Conservation (phyloP, 2,329 filamentous ascomycete species). For the Fusarium sp. region DNA sequence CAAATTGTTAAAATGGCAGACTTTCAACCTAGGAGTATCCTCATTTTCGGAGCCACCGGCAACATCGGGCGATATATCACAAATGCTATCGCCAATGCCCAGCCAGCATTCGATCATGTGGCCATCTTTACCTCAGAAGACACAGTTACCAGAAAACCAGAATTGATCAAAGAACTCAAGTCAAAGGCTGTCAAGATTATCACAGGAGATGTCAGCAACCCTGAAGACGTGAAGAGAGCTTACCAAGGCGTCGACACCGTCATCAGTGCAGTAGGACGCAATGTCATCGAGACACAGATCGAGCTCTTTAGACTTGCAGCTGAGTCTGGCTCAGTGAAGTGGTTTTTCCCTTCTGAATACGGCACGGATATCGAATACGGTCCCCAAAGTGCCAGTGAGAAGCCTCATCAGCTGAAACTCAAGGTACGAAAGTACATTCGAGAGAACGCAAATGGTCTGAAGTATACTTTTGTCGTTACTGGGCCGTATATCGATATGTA, state of each 20-base stretch:
- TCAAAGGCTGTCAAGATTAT: constrained; percentile 42
- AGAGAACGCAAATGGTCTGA: constrained; percentile 63
- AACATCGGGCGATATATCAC: constrained; percentile 57
- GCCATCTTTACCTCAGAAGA: constrained; percentile 50
- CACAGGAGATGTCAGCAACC: constrained; percentile 53
- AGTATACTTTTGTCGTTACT: constrained; percentile 76
- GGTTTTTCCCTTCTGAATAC: constrained; percentile 77
- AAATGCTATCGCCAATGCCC: constrained; percentile 50
- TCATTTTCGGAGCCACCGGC: constrained; percentile 56
- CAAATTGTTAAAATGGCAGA: constrained; percentile 25
- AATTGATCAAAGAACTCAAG: constrained; percentile 36
- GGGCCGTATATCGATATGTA: constrained; percentile 76
- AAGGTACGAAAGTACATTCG: constrained; percentile 72
- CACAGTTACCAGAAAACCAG: constrained; percentile 34
- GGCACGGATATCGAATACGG: constrained; percentile 74
- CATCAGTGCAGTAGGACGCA: constrained; percentile 72
- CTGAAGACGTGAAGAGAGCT: constrained; percentile 64
- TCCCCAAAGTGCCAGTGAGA: constrained; percentile 67
- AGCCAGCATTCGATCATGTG: constrained; percentile 50
- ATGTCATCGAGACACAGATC: constrained; percentile 70
- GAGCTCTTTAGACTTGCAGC: constrained; percentile 71
- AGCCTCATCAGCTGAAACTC: constrained; percentile 77
- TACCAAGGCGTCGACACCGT: constrained; percentile 73
- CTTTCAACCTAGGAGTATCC: constrained; percentile 35
- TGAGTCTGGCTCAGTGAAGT: constrained; percentile 63